These are phyloP conservation scores for Karstenula rhodostoma DNA, from an alignment of 2,329 filamentous ascomycete genomes.

Conservation along the genomic window DNA sequence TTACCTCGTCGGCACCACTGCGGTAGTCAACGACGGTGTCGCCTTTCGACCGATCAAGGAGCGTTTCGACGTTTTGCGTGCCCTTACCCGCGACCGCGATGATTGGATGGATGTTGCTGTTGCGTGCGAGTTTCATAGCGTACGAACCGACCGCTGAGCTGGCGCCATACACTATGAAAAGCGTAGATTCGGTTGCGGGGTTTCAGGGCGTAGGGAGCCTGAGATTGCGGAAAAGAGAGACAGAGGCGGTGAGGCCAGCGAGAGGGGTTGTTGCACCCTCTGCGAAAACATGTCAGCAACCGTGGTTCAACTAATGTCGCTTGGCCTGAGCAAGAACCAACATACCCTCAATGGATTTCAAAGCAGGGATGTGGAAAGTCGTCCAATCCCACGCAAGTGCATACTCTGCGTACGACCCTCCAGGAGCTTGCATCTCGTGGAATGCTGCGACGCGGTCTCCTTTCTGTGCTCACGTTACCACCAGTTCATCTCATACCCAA, in stretches of 20 bases:
- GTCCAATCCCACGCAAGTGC: slow-evolving; percentile 62
- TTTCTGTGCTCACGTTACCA: slow-evolving; percentile 15
- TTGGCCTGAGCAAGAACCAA: slow-evolving; percentile 26
- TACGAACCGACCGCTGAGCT: slow-evolving; percentile 45
- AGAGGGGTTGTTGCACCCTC: slow-evolving; percentile 48
- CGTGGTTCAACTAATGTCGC: neutral
- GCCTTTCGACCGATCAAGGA: slow-evolving; percentile 44
- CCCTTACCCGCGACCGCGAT: slow-evolving; percentile 47
- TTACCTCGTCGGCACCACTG: slow-evolving; percentile 54
- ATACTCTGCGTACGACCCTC: slow-evolving; percentile 67
- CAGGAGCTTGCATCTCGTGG: slow-evolving; percentile 57
- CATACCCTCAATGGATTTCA: slow-evolving; percentile 55
- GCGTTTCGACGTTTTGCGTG: slow-evolving; percentile 35
- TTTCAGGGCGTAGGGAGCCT: slow-evolving; percentile 49
- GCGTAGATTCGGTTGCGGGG: slow-evolving; percentile 19
- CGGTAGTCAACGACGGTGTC: slow-evolving; percentile 60
- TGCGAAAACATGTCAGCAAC: neutral
- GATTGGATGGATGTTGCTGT: slow-evolving; percentile 48
- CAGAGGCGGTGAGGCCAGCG: slow-evolving; percentile 52
- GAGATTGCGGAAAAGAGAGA: slow-evolving; percentile 51
- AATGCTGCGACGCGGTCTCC: slow-evolving; percentile 65
- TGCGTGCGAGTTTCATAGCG: slow-evolving; percentile 44
- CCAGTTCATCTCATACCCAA: neutral
- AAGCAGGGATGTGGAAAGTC: slow-evolving; percentile 61
- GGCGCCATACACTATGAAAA: slow-evolving; percentile 47